Percentiles rank a stretch among this genome's conserved stretches.
Conservation (phyloP, 2,329 filamentous ascomycete genomes). For the Pseudonectria foliicola region DNA sequence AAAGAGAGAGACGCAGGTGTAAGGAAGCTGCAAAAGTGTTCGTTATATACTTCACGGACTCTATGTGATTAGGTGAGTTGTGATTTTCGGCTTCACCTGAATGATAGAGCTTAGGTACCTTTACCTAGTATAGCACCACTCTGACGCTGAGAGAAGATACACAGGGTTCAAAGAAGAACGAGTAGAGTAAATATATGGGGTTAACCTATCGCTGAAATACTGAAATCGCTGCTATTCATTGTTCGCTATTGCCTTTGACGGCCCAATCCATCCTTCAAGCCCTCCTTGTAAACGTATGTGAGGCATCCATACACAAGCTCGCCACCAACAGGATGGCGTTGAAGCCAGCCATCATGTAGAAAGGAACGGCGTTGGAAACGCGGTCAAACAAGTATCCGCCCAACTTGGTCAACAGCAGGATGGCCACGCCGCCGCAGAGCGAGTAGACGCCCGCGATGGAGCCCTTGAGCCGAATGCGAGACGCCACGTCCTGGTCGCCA, state of each 20-base stretch:
- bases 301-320: conserved; percentile 44
- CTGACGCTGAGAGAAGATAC: no score
- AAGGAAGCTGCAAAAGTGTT: no score
- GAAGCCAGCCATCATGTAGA: conserved; percentile 90
- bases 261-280: conserved; percentile 2
- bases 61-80: no score
- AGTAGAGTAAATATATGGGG: no score
- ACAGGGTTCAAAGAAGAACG: not conserved
- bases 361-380: conserved; percentile 68
- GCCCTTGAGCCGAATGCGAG: conserved; percentile 67
- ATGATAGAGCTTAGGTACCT: no score
- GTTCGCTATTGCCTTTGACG: conserved; percentile 8
- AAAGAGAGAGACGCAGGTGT: no score
- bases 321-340: conserved; percentile 65
- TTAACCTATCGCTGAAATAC: conserved; percentile 1
- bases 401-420: conserved; percentile 83
- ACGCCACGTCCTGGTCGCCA: conserved; percentile 28
- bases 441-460: conserved; percentile 94
- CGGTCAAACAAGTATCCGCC: conserved; percentile 82
- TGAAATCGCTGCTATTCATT: no score
- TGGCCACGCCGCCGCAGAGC: conserved; percentile 81
- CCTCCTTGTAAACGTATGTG: conserved; percentile 27
- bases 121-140: no score
- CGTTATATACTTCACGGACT: no score
- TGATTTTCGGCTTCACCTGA: no score